Conservation (phyloP, 169 alveolate species). For the Plasmodium vivax region DNA sequence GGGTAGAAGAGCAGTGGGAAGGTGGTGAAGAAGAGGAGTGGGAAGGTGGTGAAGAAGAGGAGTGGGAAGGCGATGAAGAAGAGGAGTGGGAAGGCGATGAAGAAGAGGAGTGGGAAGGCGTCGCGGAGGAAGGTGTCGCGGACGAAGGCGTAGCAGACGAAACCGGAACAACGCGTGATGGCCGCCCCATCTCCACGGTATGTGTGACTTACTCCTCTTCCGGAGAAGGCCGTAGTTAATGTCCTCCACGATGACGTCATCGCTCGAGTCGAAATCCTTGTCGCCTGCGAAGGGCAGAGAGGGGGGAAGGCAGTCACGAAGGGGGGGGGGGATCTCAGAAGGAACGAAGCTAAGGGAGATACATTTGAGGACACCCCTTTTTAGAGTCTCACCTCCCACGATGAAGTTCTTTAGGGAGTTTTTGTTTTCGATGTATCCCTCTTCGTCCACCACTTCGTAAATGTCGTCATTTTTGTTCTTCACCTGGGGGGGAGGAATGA, state of each 20-base stretch:
- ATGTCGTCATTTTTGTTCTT: constrained; percentile 61
- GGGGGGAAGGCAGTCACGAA: not conserved
- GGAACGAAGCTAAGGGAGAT: not conserved
- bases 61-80: too few species aligned
- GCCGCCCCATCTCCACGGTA: not conserved
- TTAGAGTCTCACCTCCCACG: constrained; percentile 50
- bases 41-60: not conserved
- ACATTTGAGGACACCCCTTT: not conserved
- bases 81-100: not conserved
- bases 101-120: too few species aligned
- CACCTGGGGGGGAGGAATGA: constrained; percentile 5
- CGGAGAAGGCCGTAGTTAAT: constrained; percentile 7
- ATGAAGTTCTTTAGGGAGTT: constrained; percentile 47
- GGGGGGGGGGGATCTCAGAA: too few species aligned
- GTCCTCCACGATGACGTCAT: constrained; percentile 49
- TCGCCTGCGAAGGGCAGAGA: constrained; percentile 13
- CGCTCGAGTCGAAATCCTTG: constrained; percentile 70
- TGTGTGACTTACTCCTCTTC: constrained; percentile 23
- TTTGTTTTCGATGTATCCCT: constrained; percentile 61
- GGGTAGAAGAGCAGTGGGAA: too few species aligned
- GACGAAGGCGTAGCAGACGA: not conserved
- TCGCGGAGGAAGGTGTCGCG: not conserved
- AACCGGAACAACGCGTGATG: not conserved
- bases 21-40: too few species aligned
- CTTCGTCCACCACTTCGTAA: constrained; percentile 72